These are phyloP conservation scores for Lachnellula occidentalis DNA, from an alignment of 2,329 filamentous ascomycete species.

Conservation along the genomic window DNA sequence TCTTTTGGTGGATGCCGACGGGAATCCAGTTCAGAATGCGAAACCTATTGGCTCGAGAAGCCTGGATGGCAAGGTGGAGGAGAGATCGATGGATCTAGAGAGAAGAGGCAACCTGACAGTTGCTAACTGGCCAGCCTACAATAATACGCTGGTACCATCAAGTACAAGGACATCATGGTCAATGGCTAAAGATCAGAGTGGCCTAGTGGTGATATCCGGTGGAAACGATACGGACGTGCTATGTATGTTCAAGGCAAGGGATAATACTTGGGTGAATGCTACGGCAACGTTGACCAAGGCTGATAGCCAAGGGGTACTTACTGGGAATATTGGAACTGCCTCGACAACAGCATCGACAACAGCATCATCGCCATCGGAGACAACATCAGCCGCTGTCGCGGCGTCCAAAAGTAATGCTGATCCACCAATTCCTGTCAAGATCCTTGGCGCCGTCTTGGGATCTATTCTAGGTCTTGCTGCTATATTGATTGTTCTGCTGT, in stretches of 20 bases:
- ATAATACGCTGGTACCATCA: slow-evolving; percentile 64
- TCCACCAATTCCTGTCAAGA: slow-evolving; percentile 44
- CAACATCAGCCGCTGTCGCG: slow-evolving; percentile 24
- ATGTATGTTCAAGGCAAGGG: slow-evolving; percentile 68
- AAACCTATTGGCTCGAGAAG: slow-evolving; percentile 33
- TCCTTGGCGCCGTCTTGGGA: slow-evolving; percentile 78
- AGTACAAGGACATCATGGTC: slow-evolving; percentile 63
- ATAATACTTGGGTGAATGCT: slow-evolving; percentile 75
- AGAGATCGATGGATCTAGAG: slow-evolving; percentile 3
- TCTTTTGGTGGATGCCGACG: slow-evolving; percentile 58
- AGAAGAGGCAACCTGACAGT: slow-evolving; percentile 47
- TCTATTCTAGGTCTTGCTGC: slow-evolving; percentile 68
- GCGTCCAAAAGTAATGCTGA: slow-evolving; percentile 31
- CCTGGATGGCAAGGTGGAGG: neutral
- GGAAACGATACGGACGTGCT: slow-evolving; percentile 59
- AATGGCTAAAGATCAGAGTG: slow-evolving; percentile 58
- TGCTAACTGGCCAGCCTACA: slow-evolving; percentile 71
- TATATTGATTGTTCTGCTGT: slow-evolving; percentile 48
- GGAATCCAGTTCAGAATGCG: slow-evolving; percentile 45
- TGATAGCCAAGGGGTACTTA: neutral
- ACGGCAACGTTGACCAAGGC: slow-evolving; percentile 33
- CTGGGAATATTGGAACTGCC: slow-evolving; percentile 16
- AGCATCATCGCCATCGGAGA: slow-evolving; percentile 16
- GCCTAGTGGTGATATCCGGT: slow-evolving; percentile 72
- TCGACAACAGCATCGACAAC: slow-evolving; percentile 13